These are phyloP conservation scores for Ogataea polymorpha DNA, from an alignment of 805 yeast species.

Conservation along the genomic window DNA sequence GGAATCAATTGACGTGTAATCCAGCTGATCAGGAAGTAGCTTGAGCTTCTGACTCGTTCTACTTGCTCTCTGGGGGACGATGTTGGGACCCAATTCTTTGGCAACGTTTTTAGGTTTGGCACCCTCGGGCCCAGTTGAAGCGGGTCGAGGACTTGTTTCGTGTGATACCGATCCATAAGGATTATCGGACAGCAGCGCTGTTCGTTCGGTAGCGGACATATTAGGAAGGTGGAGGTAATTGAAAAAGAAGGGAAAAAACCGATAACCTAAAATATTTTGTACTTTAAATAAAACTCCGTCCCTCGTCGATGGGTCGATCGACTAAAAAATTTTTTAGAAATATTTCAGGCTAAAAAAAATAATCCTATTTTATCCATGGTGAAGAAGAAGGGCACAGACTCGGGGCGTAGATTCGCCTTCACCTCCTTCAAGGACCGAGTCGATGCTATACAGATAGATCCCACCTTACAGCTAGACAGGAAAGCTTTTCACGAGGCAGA, in stretches of 20 bases:
- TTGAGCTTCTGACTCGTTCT: constrained; percentile 73
- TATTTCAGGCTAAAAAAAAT: not conserved
- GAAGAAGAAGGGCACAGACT: constrained; percentile 44
- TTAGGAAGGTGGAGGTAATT: not conserved
- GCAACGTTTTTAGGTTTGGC: constrained; percentile 22
- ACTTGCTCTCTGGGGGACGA: constrained; percentile 73
- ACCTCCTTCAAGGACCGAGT: constrained; percentile 81
- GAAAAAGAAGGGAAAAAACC: not conserved
- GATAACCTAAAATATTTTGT: constrained; percentile 1
- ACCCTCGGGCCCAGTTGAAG: not conserved
- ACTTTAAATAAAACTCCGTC: not conserved
- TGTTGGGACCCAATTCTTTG: constrained; percentile 41
- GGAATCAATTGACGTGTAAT: constrained; percentile 24
- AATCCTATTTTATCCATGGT: constrained; percentile 22
- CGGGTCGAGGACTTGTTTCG: constrained; percentile 1
- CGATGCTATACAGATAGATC: constrained; percentile 83
- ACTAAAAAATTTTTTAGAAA: constrained; percentile 9
- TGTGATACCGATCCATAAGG: constrained; percentile 22
- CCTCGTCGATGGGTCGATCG: constrained; percentile 7
- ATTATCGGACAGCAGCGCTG: constrained; percentile 32
- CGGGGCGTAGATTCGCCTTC: constrained; percentile 60
- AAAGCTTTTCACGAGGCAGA: constrained; percentile 70
- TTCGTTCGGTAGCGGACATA: constrained; percentile 22
- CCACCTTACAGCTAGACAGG: constrained; percentile 45
- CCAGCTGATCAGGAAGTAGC: constrained; percentile 60